Percentiles rank a stretch among this genome's conserved stretches.
Conservation (phyloP, 2,329 filamentous ascomycete genomes). For the Fusarium sp. region DNA sequence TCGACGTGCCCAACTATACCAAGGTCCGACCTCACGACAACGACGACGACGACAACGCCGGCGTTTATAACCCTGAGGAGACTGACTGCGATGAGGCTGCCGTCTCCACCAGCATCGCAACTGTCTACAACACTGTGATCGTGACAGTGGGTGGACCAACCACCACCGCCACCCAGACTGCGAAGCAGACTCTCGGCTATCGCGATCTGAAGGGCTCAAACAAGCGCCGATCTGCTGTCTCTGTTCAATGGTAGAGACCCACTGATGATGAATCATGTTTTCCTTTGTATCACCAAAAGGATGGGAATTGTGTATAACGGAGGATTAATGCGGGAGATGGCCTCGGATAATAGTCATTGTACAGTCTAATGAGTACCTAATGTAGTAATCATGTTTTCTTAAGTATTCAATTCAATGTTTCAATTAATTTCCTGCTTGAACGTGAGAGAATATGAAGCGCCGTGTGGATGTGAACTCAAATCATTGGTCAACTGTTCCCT, state of each 20-base stretch:
- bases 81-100: conserved; percentile 41
- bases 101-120: conserved; percentile 48
- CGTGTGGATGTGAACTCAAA: no score
- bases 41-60: conserved; percentile 19
- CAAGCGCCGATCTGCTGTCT: conserved; percentile 29
- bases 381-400: conserved; percentile 23
- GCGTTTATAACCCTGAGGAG: conserved; percentile 18
- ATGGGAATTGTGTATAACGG: background rate
- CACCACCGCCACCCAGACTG: conserved; percentile 16
- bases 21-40: conserved; percentile 31
- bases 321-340: conserved; percentile 6
- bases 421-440: no score
- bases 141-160: conserved; percentile 44
- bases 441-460: no score
- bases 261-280: background rate
- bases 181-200: conserved; percentile 2
- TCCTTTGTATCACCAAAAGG: conserved; percentile 8
- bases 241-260: conserved; percentile 26
- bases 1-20: conserved; percentile 28
- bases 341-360: conserved; percentile 10
- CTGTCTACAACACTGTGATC: conserved; percentile 53
- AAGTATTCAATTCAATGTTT: background rate
- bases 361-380: conserved; percentile 24
- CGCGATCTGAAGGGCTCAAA: conserved; percentile 9
- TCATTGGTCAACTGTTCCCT: no score